These are phyloP conservation scores for Penicillium coffeae DNA, from an alignment of 495 filamentous ascomycete species.

Conservation along the genomic window DNA sequence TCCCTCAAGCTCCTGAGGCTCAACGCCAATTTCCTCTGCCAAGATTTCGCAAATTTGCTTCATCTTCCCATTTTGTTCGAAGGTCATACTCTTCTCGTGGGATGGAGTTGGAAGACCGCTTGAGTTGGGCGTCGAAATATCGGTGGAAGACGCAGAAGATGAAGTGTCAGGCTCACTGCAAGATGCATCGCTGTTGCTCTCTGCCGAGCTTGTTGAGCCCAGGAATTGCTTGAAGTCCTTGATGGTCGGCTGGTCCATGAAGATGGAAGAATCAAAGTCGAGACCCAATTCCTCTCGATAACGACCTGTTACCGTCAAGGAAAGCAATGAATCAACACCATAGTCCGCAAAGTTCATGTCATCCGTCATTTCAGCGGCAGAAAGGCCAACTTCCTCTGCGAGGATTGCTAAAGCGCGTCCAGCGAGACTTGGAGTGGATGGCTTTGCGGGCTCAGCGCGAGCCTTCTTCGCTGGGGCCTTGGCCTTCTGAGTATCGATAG, in stretches of 20 bases:
- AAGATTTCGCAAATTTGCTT: conserved; percentile 54
- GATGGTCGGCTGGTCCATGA: conserved; percentile 57
- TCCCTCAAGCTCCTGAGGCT: conserved; percentile 55
- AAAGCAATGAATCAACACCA: conserved; percentile 52
- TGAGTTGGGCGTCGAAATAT: conserved; percentile 33
- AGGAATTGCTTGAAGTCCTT: conserved; percentile 59
- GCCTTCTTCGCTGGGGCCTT: conserved; percentile 28
- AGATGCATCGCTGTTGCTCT: conserved; percentile 30
- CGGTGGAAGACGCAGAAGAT: conserved; percentile 28
- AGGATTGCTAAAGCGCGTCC: conserved; percentile 56
- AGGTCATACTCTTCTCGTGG: conserved; percentile 30
- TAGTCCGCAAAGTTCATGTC: conserved; percentile 47
- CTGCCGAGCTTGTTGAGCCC: conserved; percentile 35
- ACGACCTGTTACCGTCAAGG: conserved; percentile 44
- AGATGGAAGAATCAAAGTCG: conserved; percentile 49
- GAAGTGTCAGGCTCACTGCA: conserved; percentile 34
- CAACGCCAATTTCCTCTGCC: conserved; percentile 64
- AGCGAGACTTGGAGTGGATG: conserved; percentile 25
- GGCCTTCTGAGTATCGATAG: conserved; percentile 33
- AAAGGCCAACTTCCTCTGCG: conserved; percentile 63
- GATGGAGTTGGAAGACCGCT: conserved; percentile 29
- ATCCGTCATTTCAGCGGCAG: conserved; percentile 56
- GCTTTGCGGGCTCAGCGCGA: conserved; percentile 21
- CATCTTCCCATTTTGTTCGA: conserved; percentile 46
- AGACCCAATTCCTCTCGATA: conserved; percentile 50